Base-by-base conservation (phyloP, 441 rosid species). In the Erysimum pusillum region DNA sequence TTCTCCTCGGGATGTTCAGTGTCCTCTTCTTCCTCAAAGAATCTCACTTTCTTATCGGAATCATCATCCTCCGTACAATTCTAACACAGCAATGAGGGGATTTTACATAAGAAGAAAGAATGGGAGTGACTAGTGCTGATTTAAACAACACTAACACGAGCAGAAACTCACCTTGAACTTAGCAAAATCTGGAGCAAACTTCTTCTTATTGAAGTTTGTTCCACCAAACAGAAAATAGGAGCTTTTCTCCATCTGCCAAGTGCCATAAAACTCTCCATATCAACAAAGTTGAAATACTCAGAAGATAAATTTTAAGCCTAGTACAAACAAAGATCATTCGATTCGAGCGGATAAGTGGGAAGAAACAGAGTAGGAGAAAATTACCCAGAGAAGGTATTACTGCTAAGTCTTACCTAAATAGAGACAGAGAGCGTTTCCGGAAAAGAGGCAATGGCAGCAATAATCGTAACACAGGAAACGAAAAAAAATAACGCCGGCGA, bases 151-250 rank as follows among this genome's bases (percentile, higher is more conserved):
- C 0, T 6, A 15, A 36, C 52, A 79, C 6, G 18, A 25, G 15
- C n/a, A 69, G 39, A 58, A 5, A 9, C 72, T 9, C 32, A 92
- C 99, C 87, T 90, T 74, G 52, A 95, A 95, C 80, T 85, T 87
- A 38, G 88, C 67, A 18, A 93, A 84, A 73, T 91, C 95, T 9
- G 58, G 46, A 63, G 91, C 86, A 71, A 87, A 91, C 87, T 84
- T 90, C 76, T 85, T 89, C 75, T 80, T 82, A 39, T 89, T 74
- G 63, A 95, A 93, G 35, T 67, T 82, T 77, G 89, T 80, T 57
- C 99, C 99, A 7, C 90, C 88, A 65, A 95, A 90, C 70, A 95
- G 81, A 79, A 93, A 93, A 17, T 88, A 87, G 0, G 81, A 65
- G 35, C 63, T 85, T 69, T 84, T 83, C 76, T 91, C 96, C 98